Evolutionary conservation across 2,329 filamentous ascomycete species (phyloP).

Genomic region (Pseudonectria foliicola): DNA sequence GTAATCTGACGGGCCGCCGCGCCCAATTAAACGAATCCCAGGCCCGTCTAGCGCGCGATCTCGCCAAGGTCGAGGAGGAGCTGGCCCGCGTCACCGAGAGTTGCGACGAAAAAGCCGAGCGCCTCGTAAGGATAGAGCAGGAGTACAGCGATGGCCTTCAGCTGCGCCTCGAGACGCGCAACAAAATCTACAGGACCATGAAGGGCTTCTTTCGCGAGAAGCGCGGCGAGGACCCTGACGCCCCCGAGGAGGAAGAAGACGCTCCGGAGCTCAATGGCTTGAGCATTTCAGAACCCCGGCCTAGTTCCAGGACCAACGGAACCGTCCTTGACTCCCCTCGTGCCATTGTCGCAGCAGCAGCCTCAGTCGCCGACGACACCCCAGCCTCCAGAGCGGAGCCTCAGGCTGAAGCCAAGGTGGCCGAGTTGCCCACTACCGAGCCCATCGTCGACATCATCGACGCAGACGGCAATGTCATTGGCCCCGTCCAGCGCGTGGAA

Average conservation of each 20-base stretch:
- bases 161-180: conserved; percentile 20
- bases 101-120: conserved; percentile 27
- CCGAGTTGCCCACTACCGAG: conserved; percentile 4
- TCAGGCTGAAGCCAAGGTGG: neutral
- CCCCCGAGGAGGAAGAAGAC: conserved; percentile 11
- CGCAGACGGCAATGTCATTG: conserved; percentile 31
- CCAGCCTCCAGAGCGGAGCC: conserved; percentile 8
- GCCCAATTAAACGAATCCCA: conserved; percentile 22
- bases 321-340: neutral
- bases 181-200: conserved; percentile 25
- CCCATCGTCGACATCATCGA: conserved; percentile 30
- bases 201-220: conserved; percentile 27
- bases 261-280: conserved; percentile 4
- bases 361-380: conserved; percentile 13
- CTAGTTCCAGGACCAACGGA: conserved; percentile 7
- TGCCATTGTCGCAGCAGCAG: conserved; percentile 1
- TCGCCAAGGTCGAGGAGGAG: conserved; percentile 31
- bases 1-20: conserved; percentile 21
- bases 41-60: conserved; percentile 22
- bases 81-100: conserved; percentile 25
- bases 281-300: neutral
- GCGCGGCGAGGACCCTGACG: conserved; percentile 17
- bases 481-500: conserved; percentile 29
- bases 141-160: conserved; percentile 25
- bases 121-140: conserved; percentile 26